phyloP scores from a whole-genome alignment of 768 basidiomycete species.

The Pulveroboletus ravenelii region DNA sequence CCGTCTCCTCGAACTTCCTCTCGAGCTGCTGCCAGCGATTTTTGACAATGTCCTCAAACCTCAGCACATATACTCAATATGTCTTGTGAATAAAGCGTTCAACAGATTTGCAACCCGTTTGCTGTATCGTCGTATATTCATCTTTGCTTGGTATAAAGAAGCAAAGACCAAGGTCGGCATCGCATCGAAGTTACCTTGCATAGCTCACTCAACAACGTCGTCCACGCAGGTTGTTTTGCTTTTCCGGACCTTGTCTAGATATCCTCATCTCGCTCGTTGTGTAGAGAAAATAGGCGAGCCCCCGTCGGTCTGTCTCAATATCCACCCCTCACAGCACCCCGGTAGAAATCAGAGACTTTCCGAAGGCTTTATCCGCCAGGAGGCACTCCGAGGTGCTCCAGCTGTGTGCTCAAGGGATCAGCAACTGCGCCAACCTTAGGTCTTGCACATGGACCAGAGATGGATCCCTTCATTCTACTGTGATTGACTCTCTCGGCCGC shows the following conservation, averaged over 20 bases:
- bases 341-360: constrained; percentile 71
- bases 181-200: background rate
- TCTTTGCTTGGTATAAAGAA: constrained; percentile 70
- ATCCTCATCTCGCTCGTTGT: constrained; percentile 51
- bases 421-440: constrained; percentile 56
- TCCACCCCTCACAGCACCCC: constrained; percentile 1
- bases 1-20: constrained; percentile 53
- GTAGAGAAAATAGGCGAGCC: constrained; percentile 56
- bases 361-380: constrained; percentile 40
- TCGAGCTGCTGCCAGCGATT: constrained; percentile 59
- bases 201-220: background rate
- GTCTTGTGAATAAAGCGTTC: constrained; percentile 58
- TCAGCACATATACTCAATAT: constrained; percentile 46
- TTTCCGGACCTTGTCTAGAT: constrained; percentile 55
- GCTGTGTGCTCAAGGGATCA: constrained; percentile 45
- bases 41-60: constrained; percentile 47
- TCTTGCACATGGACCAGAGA: constrained; percentile 79
- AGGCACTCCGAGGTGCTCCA: constrained; percentile 34
- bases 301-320: background rate
- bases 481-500: constrained; percentile 48
- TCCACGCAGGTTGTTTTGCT: constrained; percentile 49
- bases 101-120: constrained; percentile 42
- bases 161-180: constrained; percentile 52
- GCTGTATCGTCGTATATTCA: constrained; percentile 55
- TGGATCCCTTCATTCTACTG: constrained; percentile 58